A percentile compares a stretch with the other conserved stretches of the same genome.
These are phyloP conservation scores for Plasmodium vivax DNA, from an alignment of 169 alveolate species.

Conservation along the genomic window DNA sequence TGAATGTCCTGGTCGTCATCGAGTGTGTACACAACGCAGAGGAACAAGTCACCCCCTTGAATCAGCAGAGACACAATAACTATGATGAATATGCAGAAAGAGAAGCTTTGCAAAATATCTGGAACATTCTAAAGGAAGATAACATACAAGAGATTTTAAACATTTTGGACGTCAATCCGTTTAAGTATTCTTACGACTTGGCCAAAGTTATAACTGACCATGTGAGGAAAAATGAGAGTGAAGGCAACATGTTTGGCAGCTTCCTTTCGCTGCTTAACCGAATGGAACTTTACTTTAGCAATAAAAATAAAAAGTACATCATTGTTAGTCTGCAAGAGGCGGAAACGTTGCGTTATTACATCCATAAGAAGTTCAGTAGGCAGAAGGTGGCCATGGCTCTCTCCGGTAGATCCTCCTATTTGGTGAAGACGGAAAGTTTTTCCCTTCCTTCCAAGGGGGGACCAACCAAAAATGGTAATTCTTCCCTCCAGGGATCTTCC, in stretches of 20 bases:
- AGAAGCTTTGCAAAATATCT: slow-evolving; percentile 48
- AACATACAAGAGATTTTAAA: slow-evolving; percentile 54
- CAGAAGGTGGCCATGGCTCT: slow-evolving; percentile 1
- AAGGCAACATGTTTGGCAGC: slow-evolving; percentile 1
- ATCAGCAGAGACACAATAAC: slow-evolving; percentile 23
- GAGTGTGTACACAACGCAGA: slow-evolving; percentile 48
- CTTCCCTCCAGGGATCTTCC: background rate
- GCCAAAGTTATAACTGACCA: slow-evolving; percentile 40
- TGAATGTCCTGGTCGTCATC: slow-evolving; percentile 56
- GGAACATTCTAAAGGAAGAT: slow-evolving; percentile 50
- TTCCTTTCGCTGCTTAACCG: slow-evolving; percentile 27
- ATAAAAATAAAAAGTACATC: slow-evolving; percentile 60
- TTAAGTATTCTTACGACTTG: slow-evolving; percentile 64
- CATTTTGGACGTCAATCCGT: slow-evolving; percentile 65
- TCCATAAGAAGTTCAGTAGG: slow-evolving; percentile 25
- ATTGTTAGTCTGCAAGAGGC: slow-evolving; percentile 73
- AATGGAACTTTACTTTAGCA: slow-evolving; percentile 66
- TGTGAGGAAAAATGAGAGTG: slow-evolving; percentile 20
- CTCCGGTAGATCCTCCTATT: background rate
- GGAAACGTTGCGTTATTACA: slow-evolving; percentile 69
- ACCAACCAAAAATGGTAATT: background rate
- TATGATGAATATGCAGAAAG: slow-evolving; percentile 65
- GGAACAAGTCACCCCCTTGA: background rate
- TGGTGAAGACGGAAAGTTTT: background rate
- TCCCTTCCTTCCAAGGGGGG: background rate